Evolutionary conservation across 495 filamentous ascomycete genomes (phyloP), one percentile per base, ranked within the genome.

Genomic region (Penicillium steckii): DNA sequence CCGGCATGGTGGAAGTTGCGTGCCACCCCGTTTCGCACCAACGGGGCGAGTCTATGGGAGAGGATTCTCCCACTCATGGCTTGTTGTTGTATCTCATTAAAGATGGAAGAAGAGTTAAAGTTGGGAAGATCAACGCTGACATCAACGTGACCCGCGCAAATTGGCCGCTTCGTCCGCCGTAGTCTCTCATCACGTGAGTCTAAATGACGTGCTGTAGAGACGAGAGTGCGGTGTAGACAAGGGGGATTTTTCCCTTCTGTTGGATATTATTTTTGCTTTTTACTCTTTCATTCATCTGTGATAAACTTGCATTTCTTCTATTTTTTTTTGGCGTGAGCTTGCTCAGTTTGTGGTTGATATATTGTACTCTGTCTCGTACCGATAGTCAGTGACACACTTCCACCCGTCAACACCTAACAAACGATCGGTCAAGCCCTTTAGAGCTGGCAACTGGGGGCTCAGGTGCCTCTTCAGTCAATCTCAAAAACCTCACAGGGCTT

Each of bases 31-130:
- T 80, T 80, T 64, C 84, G 83, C 71, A 82, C 70, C 49, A 83
- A 71, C 70, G 85, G 83, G 68, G 82, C 77, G 51, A 86, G 82
- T 72, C 86, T 82, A 56, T 85, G 81, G 69, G 85, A 83, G 75
- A 90, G 78, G 46, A 92, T 83, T 78, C 88, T 86, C 75, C 86
- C 87, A 78, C 87, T 92, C 89, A 93, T 93, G 67, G 64, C n/a
- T 63, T 68, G 52, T 60, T 56, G 62, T 59, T 40, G 44, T 52
- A 61, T 71, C 64, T 62, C 73, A 77, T 74, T 61, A 62, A 70
- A 60, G 51, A 56, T 58, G 30, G 21, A 40, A 26, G 46, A 25
- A 29, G 27, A 50, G 13, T 37, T 35, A 50, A 48, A 50, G 25
- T 35, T 43, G 45, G n/a, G n/a, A 59, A 57, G 60, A 58, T 59